Conservation (phyloP, 164 flowering plant species). For the Warburgia ugandensis region DNA sequence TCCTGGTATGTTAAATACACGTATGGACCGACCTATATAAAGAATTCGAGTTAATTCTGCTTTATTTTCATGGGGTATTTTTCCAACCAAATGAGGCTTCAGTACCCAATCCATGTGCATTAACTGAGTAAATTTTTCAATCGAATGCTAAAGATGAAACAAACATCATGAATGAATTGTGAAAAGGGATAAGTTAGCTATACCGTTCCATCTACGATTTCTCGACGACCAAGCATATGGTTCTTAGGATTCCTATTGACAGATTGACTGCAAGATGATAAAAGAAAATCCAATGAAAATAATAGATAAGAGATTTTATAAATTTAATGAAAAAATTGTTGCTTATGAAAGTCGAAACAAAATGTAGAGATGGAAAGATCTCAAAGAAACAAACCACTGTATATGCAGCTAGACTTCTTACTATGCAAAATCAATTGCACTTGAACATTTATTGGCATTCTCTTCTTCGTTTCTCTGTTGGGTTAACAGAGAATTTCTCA, state of each 20-base stretch:
- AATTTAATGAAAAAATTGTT: background rate
- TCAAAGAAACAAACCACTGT: background rate
- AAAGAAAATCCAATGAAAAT: background rate
- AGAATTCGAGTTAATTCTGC: background rate
- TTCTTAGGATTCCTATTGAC: constrained; percentile 46
- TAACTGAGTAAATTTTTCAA: background rate
- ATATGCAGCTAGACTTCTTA: too few relatives aligned
- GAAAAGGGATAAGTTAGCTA: background rate
- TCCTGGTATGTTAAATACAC: constrained; percentile 74
- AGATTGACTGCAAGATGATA: constrained; percentile 40
- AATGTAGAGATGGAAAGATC: background rate
- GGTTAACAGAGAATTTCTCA: too few relatives aligned
- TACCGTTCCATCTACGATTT: constrained; percentile 57
- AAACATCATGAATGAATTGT: background rate
- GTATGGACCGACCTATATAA: constrained; percentile 63
- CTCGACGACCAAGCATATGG: constrained; percentile 71
- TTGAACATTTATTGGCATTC: background rate
- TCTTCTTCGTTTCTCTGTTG: too few relatives aligned
- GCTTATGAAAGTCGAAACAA: background rate
- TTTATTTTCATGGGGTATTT: background rate
- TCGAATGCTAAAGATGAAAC: background rate
- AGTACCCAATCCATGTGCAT: background rate
- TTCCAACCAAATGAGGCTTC: background rate
- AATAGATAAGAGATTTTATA: background rate
- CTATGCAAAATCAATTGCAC: background rate